Percentiles rank a stretch among this genome's conserved stretches.
These are phyloP conservation scores for Cladosporium sp. DNA, from an alignment of 2,329 filamentous ascomycete species.

Conservation along the genomic window DNA sequence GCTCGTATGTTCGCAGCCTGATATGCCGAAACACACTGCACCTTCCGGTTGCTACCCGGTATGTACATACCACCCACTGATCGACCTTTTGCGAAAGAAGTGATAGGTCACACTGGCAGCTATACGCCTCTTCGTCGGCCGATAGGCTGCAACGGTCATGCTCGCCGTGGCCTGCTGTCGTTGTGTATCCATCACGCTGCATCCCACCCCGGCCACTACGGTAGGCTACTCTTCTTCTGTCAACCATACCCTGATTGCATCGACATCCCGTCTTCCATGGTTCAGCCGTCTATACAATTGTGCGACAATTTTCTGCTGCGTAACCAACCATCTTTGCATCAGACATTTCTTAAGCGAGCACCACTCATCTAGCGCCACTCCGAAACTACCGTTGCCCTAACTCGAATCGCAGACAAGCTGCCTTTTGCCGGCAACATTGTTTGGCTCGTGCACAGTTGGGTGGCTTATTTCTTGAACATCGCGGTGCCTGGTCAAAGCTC, in stretches of 20 bases:
- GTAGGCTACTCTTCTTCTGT: constrained; percentile 13
- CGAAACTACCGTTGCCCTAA: neutral
- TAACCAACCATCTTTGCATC: constrained; percentile 25
- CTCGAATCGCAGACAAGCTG: neutral
- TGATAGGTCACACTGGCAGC: neutral
- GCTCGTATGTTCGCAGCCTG: neutral
- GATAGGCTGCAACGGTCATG: neutral
- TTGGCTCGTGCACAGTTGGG: neutral
- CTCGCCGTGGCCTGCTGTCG: constrained; percentile 3
- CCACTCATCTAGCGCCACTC: constrained; percentile 8
- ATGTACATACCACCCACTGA: neutral
- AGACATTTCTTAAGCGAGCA: constrained; percentile 20
- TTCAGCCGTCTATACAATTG: constrained; percentile 26
- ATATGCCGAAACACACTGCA: neutral
- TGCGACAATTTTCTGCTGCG: constrained; percentile 27
- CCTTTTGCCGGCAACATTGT: neutral
- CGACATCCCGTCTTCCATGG: constrained; percentile 15
- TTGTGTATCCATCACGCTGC: constrained; percentile 9
- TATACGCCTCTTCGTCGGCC: neutral
- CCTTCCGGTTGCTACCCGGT: neutral
- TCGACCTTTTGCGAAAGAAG: neutral
- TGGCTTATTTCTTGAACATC: neutral
- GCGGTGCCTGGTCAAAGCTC: neutral
- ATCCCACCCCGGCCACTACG: constrained; percentile 4
- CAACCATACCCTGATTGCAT: constrained; percentile 15